Conservation (phyloP, 1,139 yeast species). For the Yamadazyma pseudoaaseri region DNA sequence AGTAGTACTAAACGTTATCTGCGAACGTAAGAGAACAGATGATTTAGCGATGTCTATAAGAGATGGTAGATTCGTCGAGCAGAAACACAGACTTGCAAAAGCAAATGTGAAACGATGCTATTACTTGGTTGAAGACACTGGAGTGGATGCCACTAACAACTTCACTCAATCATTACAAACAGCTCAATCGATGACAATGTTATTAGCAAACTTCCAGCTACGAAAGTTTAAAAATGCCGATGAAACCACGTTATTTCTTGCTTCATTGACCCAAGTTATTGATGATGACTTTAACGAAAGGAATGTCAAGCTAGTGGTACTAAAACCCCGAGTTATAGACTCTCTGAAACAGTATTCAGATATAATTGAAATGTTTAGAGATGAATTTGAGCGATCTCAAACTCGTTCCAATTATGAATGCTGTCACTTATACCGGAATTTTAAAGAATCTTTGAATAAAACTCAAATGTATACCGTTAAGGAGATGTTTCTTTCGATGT, state of each 20-base stretch:
- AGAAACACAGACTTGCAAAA: conserved; percentile 69
- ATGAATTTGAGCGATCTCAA: conserved; percentile 33
- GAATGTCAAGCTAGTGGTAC: conserved; percentile 38
- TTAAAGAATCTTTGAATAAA: conserved; percentile 71
- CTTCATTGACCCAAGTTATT: conserved; percentile 54
- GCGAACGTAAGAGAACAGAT: conserved; percentile 87
- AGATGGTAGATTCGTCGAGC: conserved; percentile 89
- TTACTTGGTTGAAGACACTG: conserved; percentile 78
- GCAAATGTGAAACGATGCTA: conserved; percentile 67
- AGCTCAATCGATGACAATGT: conserved; percentile 69
- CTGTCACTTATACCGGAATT: conserved; percentile 64
- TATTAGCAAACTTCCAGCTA: conserved; percentile 65
- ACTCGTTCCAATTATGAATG: conserved; percentile 35
- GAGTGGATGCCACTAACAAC: conserved; percentile 22
- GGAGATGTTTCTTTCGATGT: conserved; percentile 73
- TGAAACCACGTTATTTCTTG: conserved; percentile 68
- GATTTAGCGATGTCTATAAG: conserved; percentile 80
- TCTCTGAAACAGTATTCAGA: conserved; percentile 52
- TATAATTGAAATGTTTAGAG: conserved; percentile 40
- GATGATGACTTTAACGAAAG: conserved; percentile 28
- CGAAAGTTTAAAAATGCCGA: conserved; percentile 71
- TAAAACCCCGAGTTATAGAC: conserved; percentile 49
- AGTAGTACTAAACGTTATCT: conserved; percentile 72
- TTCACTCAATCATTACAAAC: conserved; percentile 73
- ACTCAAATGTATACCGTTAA: conserved; percentile 67